Evolutionary conservation across 306 rosid genomes (phyloP).

Genomic region (Coriaria nepalensis): DNA sequence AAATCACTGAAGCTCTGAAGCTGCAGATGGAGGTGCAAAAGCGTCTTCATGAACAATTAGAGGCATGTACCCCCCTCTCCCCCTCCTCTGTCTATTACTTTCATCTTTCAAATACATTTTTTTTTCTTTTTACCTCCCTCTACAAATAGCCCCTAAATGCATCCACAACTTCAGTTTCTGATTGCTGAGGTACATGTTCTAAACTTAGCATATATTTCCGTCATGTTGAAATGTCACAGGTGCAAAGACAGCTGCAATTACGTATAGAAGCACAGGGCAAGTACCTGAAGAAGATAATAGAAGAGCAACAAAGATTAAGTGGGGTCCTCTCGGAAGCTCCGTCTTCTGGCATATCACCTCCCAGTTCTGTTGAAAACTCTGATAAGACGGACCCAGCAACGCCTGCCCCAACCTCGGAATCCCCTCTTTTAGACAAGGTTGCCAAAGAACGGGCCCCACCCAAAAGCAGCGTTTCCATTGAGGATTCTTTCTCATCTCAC

Average conservation of each 20-base stretch:
- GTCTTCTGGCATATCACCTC: constrained; percentile 25
- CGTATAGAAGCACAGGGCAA: constrained; percentile 97
- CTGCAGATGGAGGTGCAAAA: constrained; percentile 99
- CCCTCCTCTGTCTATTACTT: neutral
- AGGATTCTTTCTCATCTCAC: constrained; percentile 72
- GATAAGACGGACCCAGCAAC: constrained; percentile 85
- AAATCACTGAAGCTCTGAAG: constrained; percentile 89
- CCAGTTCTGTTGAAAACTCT: constrained; percentile 27
- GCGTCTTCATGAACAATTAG: constrained; percentile 94
- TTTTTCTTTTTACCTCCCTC: neutral
- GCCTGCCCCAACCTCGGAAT: constrained; percentile 68
- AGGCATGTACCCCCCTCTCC: constrained; percentile 51
- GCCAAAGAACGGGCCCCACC: constrained; percentile 50
- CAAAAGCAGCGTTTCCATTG: constrained; percentile 54
- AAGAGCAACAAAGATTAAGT: constrained; percentile 83
- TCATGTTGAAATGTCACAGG: constrained; percentile 36
- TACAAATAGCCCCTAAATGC: neutral
- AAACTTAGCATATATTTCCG: constrained; percentile 2
- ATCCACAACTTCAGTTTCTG: neutral
- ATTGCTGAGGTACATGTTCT: neutral
- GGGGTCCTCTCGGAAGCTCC: constrained; percentile 76
- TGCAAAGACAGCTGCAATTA: constrained; percentile 88
- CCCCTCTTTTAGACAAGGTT: constrained; percentile 49
- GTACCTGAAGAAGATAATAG: constrained; percentile 93
- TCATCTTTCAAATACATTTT: neutral